phyloP scores from a whole-genome alignment of 192 early-diverging fungal genomes.

The Geranomyces michiganensis region DNA sequence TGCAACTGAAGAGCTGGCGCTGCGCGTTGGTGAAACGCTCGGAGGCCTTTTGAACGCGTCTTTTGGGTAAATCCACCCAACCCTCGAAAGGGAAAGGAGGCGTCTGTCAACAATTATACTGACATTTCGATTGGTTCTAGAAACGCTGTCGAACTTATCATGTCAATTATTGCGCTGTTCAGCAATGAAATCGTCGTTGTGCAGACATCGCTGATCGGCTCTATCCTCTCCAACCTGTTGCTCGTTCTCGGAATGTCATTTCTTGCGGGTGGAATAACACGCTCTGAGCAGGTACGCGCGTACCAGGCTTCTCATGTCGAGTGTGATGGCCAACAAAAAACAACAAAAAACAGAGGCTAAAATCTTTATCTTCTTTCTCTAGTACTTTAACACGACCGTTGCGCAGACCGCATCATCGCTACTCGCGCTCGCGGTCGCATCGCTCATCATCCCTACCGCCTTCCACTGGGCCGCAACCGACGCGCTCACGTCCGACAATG shows the following conservation, averaged over 20 bases:
- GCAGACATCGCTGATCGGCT: slow-evolving; percentile 86
- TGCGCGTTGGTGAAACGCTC: slow-evolving; percentile 43
- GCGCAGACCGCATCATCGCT: slow-evolving; percentile 32
- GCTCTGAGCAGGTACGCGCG: slow-evolving; percentile 46
- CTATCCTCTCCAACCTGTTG: slow-evolving; percentile 85
- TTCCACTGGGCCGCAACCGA: background rate
- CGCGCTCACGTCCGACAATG: background rate
- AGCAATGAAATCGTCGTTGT: slow-evolving; percentile 80
- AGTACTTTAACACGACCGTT: slow-evolving; percentile 30
- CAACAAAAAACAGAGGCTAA: too few relatives aligned
- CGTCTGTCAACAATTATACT: background rate
- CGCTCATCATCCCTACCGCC: slow-evolving; percentile 11
- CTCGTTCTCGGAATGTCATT: slow-evolving; percentile 87
- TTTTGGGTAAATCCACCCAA: slow-evolving; percentile 56
- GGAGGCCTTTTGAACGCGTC: slow-evolving; percentile 81
- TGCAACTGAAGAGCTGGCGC: slow-evolving; percentile 80
- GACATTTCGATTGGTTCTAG: background rate
- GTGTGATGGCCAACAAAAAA: too few relatives aligned
- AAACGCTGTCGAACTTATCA: slow-evolving; percentile 63
- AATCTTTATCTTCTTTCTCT: too few relatives aligned
- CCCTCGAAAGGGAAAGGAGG: background rate
- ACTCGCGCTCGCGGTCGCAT: slow-evolving; percentile 11
- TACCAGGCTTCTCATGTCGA: too few relatives aligned
- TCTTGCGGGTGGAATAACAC: slow-evolving; percentile 76
- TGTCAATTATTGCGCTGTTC: slow-evolving; percentile 78